A percentile compares a stretch with the other conserved stretches of the same genome.
Evolutionary conservation across 2,329 filamentous ascomycete genomes (phyloP).

Genomic region (Berkeleyomyces rouxiae): DNA sequence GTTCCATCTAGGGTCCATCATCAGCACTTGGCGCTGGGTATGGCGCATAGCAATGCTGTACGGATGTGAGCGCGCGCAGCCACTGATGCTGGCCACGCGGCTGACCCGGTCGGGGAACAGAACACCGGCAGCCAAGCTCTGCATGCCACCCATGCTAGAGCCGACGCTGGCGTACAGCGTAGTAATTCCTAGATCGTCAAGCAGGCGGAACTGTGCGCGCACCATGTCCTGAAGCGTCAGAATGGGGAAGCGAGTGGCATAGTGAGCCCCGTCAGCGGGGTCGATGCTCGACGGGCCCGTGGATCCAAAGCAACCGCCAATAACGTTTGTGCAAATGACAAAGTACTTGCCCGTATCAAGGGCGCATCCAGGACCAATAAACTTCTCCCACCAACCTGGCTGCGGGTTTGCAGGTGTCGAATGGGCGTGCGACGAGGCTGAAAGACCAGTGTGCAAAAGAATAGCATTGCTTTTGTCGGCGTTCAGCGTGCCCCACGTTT

Average conservation of each 20-base stretch:
- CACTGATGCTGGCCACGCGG: slow-evolving; percentile 75
- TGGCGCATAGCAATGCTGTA: slow-evolving; percentile 99
- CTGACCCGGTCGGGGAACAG: slow-evolving; percentile 70
- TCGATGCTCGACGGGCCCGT: slow-evolving; percentile 82
- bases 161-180: slow-evolving; percentile 85
- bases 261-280: slow-evolving; percentile 71
- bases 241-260: slow-evolving; percentile 90
- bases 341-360: slow-evolving; percentile 86
- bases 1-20: slow-evolving; percentile 98
- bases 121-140: slow-evolving; percentile 72
- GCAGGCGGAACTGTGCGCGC: slow-evolving; percentile 75
- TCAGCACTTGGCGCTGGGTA: slow-evolving; percentile 89
- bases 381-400: slow-evolving; percentile 97
- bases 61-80: slow-evolving; percentile 84
- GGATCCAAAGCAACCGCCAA: slow-evolving; percentile 90
- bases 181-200: slow-evolving; percentile 61
- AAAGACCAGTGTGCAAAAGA: slow-evolving; percentile 81
- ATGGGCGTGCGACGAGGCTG: slow-evolving; percentile 91
- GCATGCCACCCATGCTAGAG: slow-evolving; percentile 97
- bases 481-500: slow-evolving; percentile 78
- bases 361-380: slow-evolving; percentile 74
- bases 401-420: slow-evolving; percentile 76
- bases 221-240: slow-evolving; percentile 97
- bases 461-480: slow-evolving; percentile 73
- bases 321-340: slow-evolving; percentile 89